phyloP scores from a whole-genome alignment of 305 asterid species.

The Lippia alba region DNA sequence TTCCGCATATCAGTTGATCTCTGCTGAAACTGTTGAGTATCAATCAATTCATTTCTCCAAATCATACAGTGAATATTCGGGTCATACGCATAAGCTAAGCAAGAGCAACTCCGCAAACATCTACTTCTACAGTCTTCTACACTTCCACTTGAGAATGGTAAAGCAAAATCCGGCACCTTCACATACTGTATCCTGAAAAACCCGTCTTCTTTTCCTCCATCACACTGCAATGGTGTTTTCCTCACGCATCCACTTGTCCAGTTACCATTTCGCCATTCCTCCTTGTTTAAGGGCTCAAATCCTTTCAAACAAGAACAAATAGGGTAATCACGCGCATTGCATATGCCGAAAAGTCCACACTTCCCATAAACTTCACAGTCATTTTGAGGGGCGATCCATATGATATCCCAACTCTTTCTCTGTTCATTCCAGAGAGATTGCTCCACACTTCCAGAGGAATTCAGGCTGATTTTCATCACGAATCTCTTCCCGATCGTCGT shows the following conservation, averaged over 20 bases:
- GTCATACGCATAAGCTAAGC: slow-evolving; percentile 54
- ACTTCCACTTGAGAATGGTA: slow-evolving; percentile 5
- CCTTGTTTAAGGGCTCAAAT: too few relatives aligned
- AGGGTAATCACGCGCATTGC: too few relatives aligned
- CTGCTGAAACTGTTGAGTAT: slow-evolving; percentile 57
- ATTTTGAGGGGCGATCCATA: slow-evolving; percentile 23
- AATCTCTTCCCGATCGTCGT: slow-evolving; percentile 33
- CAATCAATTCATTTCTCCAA: slow-evolving; percentile 52
- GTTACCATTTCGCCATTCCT: too few relatives aligned
- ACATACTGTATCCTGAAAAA: slow-evolving; percentile 46
- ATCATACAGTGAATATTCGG: slow-evolving; percentile 51
- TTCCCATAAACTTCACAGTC: too few relatives aligned
- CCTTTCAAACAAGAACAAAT: too few relatives aligned
- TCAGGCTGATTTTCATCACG: slow-evolving; percentile 14
- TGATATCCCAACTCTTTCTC: slow-evolving; percentile 33
- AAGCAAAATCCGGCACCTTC: slow-evolving; percentile 65
- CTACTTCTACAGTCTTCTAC: slow-evolving; percentile 43
- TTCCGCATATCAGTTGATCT: slow-evolving; percentile 38
- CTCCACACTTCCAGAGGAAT: slow-evolving; percentile 25
- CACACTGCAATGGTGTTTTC: slow-evolving; percentile 41
- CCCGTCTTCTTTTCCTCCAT: slow-evolving; percentile 42
- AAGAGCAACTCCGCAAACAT: slow-evolving; percentile 58
- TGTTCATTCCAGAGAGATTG: slow-evolving; percentile 30
- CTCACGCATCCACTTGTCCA: too few relatives aligned
- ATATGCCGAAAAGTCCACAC: too few relatives aligned